A percentile compares a stretch with the other conserved stretches of the same genome.
These are phyloP conservation scores for Arthrinium phaeospermum DNA, from an alignment of 2,329 filamentous ascomycete species.

Conservation along the genomic window DNA sequence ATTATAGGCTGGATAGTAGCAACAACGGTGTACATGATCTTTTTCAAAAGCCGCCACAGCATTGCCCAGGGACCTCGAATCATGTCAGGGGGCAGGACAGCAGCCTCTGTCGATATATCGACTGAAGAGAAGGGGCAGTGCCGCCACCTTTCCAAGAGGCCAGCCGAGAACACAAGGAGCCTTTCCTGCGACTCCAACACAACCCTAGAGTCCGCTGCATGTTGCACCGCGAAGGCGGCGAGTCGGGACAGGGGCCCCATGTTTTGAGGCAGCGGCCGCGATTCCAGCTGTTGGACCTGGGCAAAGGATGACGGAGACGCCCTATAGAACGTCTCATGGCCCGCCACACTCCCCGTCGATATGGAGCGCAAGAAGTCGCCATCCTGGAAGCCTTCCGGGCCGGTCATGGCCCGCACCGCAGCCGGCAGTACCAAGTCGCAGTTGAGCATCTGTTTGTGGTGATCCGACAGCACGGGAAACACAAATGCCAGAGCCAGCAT, in stretches of 20 bases:
- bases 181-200: slow-evolving; percentile 64
- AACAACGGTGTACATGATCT: slow-evolving; percentile 76
- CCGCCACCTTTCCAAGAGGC: slow-evolving; percentile 74
- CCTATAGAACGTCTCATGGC: slow-evolving; percentile 69
- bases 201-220: slow-evolving; percentile 49
- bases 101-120: slow-evolving; percentile 69
- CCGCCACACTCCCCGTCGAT: slow-evolving; percentile 65
- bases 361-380: slow-evolving; percentile 77
- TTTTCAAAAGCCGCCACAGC: slow-evolving; percentile 77
- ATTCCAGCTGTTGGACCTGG: slow-evolving; percentile 62
- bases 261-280: slow-evolving; percentile 66
- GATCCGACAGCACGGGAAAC: slow-evolving; percentile 72
- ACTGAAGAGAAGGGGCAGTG: slow-evolving; percentile 75
- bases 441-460: slow-evolving; percentile 63
- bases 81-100: slow-evolving; percentile 69
- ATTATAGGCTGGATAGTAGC: slow-evolving; percentile 77
- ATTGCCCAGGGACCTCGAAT: slow-evolving; percentile 69
- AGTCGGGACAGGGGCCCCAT: slow-evolving; percentile 72
- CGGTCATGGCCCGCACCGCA: slow-evolving; percentile 70
- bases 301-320: slow-evolving; percentile 63
- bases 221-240: slow-evolving; percentile 67
- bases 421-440: slow-evolving; percentile 75
- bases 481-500: slow-evolving; percentile 77
- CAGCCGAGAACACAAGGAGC: slow-evolving; percentile 69
- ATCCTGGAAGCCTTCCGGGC: slow-evolving; percentile 74